Evolutionary conservation across 2,329 filamentous ascomycete species (phyloP).

Genomic region (Kalaharituber pfeilii): DNA sequence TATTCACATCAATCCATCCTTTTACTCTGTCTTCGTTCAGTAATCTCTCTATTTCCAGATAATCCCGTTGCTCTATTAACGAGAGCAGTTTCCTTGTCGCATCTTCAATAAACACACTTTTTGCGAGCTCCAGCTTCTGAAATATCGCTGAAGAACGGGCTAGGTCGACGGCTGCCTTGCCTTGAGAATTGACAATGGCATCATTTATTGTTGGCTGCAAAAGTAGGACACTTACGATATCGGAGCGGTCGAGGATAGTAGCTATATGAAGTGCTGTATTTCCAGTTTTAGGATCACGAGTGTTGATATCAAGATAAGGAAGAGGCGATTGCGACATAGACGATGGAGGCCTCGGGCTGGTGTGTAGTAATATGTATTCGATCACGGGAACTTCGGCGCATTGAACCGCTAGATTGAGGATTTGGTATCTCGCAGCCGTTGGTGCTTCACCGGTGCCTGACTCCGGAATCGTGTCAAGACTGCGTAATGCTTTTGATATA

Average conservation of each 20-base stretch:
- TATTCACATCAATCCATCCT: conserved; percentile 81
- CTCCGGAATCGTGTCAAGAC: conserved; percentile 33
- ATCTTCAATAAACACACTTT: conserved; percentile 74
- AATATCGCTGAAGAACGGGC: conserved; percentile 89
- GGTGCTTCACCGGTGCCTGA: conserved; percentile 29
- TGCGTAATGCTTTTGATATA: conserved; percentile 67
- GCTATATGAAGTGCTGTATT: conserved; percentile 88
- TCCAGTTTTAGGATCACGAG: conserved; percentile 65
- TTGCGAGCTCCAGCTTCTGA: conserved; percentile 76
- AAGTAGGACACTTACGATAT: conserved; percentile 67
- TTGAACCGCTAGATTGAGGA: conserved; percentile 85
- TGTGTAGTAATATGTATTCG: conserved; percentile 72
- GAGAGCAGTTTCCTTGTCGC: conserved; percentile 73
- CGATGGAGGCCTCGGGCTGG: conserved; percentile 35
- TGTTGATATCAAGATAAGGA: conserved; percentile 57
- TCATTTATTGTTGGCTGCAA: conserved; percentile 77
- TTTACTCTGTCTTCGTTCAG: conserved; percentile 73
- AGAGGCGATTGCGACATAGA: conserved; percentile 28
- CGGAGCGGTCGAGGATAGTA: conserved; percentile 59
- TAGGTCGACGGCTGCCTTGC: conserved; percentile 71
- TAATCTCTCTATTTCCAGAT: conserved; percentile 59
- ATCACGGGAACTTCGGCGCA: conserved; percentile 85
- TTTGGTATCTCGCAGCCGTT: conserved; percentile 43
- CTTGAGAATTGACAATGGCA: conserved; percentile 64
- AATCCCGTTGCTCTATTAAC: conserved; percentile 53